These are phyloP conservation scores for Volvox carteri DNA, from an alignment of 163 green algal species.

Conservation along the genomic window DNA sequence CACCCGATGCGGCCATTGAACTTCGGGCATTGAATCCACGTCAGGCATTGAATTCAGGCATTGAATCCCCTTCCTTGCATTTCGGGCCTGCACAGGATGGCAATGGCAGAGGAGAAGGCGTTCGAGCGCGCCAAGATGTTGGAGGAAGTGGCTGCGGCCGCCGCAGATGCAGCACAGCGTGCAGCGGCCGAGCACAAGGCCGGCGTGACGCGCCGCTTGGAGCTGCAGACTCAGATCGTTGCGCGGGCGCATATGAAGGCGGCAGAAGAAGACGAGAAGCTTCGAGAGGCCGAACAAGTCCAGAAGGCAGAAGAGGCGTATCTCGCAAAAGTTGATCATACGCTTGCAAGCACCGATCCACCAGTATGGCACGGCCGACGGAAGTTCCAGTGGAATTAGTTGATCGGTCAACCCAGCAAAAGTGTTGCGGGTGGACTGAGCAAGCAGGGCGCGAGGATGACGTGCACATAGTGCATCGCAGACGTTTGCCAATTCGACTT, in stretches of 20 bases:
- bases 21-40: too few relatives aligned
- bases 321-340: constrained; percentile 55
- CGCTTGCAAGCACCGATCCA: constrained; percentile 53
- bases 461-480: not conserved
- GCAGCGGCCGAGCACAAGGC: constrained; percentile 42
- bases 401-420: not conserved
- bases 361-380: constrained; percentile 59
- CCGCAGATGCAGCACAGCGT: constrained; percentile 37
- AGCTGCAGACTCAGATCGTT: constrained; percentile 77
- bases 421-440: too few relatives aligned
- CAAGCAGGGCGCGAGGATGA: not conserved
- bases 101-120: constrained; percentile 49
- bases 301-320: constrained; percentile 68
- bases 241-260: constrained; percentile 70
- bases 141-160: constrained; percentile 37
- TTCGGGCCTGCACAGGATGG: constrained; percentile 33
- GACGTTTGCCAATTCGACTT: not conserved
- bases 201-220: constrained; percentile 64
- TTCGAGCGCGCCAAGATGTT: constrained; percentile 57
- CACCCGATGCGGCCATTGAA: too few relatives aligned
- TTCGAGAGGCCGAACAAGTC: constrained; percentile 84
- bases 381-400: constrained; percentile 59
- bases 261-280: constrained; percentile 76
- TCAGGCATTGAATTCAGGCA: too few relatives aligned
- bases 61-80: too few relatives aligned